Evolutionary conservation across 768 basidiomycete genomes (phyloP).

Genomic region (Lactarius psammicola): DNA sequence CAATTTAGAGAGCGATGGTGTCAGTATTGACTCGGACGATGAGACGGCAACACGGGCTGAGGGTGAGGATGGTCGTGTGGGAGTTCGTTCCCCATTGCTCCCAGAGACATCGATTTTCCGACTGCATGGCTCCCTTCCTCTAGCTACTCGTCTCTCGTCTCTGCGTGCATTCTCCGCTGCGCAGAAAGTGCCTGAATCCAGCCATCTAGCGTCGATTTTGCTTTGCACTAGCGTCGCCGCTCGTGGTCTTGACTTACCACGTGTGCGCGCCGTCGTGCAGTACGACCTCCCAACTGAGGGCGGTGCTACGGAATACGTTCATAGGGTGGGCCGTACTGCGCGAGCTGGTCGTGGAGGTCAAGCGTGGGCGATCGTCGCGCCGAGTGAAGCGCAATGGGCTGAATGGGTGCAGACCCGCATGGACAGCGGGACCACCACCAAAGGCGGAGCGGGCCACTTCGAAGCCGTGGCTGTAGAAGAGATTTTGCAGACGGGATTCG

Average conservation of each 20-base stretch:
- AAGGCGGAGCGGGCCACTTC: constrained; percentile 48
- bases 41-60: constrained; percentile 30
- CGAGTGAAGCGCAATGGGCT: constrained; percentile 87
- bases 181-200: constrained; percentile 33
- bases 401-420: constrained; percentile 86
- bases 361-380: constrained; percentile 89
- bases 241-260: constrained; percentile 93
- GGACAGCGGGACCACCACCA: constrained; percentile 46
- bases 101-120: constrained; percentile 82
- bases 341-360: constrained; percentile 95
- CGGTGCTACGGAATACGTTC: constrained; percentile 93
- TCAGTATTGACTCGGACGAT: constrained; percentile 30
- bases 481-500: constrained; percentile 79
- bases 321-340: constrained; percentile 95
- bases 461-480: constrained; percentile 62
- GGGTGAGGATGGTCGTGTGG: constrained; percentile 42
- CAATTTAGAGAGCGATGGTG: constrained; percentile 13
- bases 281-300: constrained; percentile 98
- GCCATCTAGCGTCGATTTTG: constrained; percentile 61
- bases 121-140: constrained; percentile 89
- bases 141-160: constrained; percentile 73
- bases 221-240: constrained; percentile 97
- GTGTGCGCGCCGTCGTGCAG: constrained; percentile 92
- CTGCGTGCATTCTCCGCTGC: constrained; percentile 74
- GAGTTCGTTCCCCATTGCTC: constrained; percentile 68